These are phyloP conservation scores for Xylaria sp. DNA, from an alignment of 2,329 filamentous ascomycete genomes.

Conservation along the genomic window DNA sequence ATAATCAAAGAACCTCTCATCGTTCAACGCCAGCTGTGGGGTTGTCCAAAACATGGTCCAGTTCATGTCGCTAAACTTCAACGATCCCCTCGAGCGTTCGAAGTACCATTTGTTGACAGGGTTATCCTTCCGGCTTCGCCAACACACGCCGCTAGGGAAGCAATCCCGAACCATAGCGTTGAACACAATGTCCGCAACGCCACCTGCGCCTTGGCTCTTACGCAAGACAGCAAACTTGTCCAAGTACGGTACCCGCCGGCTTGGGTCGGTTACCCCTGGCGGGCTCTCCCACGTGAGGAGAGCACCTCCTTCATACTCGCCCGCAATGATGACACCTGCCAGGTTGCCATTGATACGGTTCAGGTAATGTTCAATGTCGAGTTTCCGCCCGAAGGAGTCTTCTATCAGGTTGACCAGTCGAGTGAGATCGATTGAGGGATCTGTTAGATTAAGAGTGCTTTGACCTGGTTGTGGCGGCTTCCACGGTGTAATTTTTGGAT, in stretches of 20 bases:
- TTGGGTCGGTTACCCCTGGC: constrained; percentile 48
- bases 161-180: constrained; percentile 89
- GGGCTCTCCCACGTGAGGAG: constrained; percentile 92
- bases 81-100: constrained; percentile 77
- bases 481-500: constrained; percentile 64
- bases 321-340: constrained; percentile 89
- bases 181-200: constrained; percentile 93
- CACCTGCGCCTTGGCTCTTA: constrained; percentile 79
- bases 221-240: constrained; percentile 96
- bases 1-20: constrained; percentile 59
- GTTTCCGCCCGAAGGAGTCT: constrained; percentile 80
- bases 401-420: constrained; percentile 84
- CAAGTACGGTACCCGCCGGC: constrained; percentile 79
- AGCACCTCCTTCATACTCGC: constrained; percentile 92
- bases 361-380: constrained; percentile 81
- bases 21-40: constrained; percentile 52
- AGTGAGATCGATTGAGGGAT: constrained; percentile 75
- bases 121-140: constrained; percentile 84
- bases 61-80: constrained; percentile 72
- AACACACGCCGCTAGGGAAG: constrained; percentile 84
- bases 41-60: constrained; percentile 99
- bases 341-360: constrained; percentile 72
- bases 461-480: constrained; percentile 54
- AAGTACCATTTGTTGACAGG: constrained; percentile 99
- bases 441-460: constrained; percentile 64